Conservation (phyloP, 305 asterid species). For the Rubia occidens region DNA sequence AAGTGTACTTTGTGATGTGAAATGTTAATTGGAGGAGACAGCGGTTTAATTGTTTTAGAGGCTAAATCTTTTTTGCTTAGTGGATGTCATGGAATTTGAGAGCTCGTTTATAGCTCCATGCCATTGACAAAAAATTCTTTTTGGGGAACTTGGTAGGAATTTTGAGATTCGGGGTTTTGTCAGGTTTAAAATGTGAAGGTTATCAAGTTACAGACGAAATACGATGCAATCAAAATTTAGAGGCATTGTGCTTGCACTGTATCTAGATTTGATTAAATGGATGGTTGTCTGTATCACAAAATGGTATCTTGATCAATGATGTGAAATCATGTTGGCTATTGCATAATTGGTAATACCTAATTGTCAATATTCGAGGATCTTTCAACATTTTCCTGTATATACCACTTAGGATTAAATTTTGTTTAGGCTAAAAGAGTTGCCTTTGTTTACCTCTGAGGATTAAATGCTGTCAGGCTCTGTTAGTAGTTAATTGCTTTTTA, state of each 20-base stretch:
- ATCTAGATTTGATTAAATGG: not conserved
- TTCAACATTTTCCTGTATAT: not conserved
- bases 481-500: slow-evolving; percentile 2
- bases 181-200: not conserved
- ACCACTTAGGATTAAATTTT: not conserved
- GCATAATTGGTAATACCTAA: not conserved
- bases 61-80: not conserved
- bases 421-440: not conserved
- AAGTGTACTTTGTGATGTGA: not conserved
- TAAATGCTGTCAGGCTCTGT: not conserved
- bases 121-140: not conserved
- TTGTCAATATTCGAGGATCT: not conserved
- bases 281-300: not conserved
- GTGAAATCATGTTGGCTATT: not conserved
- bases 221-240: not conserved
- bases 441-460: not conserved
- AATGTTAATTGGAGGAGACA: not conserved
- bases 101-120: not conserved
- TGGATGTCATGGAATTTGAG: not conserved
- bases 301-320: not conserved
- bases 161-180: not conserved
- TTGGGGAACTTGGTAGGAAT: not conserved
- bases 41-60: not conserved
- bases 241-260: not conserved
- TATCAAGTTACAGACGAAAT: not conserved